Evolutionary conservation across 495 filamentous ascomycete genomes (phyloP).

Genomic region (Tuber aestivum): DNA sequence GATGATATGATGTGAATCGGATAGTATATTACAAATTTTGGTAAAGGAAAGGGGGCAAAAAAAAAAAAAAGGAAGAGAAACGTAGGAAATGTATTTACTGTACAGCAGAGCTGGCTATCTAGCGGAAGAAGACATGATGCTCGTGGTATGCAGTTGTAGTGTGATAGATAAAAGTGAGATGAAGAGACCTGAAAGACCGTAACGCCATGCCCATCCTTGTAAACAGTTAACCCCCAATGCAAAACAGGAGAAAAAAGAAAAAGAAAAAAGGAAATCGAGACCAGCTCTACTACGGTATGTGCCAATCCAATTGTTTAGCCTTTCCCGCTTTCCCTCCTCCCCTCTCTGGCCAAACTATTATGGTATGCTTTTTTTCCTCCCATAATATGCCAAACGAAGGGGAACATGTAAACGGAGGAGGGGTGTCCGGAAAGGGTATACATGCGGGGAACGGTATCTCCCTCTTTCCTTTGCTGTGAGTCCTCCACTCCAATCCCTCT

Average conservation of each 20-base stretch:
- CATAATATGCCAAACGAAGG: neutral
- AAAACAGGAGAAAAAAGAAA: too few species aligned
- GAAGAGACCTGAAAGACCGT: neutral
- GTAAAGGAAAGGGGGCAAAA: neutral
- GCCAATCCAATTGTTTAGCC: neutral
- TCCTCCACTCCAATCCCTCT: neutral
- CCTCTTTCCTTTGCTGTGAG: neutral
- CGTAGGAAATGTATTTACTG: neutral
- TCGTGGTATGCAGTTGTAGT: neutral
- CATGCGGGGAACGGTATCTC: neutral
- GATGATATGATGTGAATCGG: neutral
- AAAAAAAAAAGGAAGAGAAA: neutral
- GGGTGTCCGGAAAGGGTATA: neutral
- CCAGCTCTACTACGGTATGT: neutral
- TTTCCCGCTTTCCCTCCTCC: neutral
- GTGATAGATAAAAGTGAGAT: neutral
- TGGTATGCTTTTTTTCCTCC: neutral
- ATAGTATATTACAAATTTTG: neutral
- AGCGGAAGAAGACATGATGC: neutral
- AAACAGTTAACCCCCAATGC: slow-evolving; percentile 4
- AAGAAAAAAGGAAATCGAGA: neutral
- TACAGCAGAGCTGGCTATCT: neutral
- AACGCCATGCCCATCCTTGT: slow-evolving; percentile 4
- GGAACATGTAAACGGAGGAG: slow-evolving; percentile 3
- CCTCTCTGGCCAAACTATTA: neutral